Base-by-base conservation (phyloP, 305 asterid species). In the Lippia alba region DNA sequence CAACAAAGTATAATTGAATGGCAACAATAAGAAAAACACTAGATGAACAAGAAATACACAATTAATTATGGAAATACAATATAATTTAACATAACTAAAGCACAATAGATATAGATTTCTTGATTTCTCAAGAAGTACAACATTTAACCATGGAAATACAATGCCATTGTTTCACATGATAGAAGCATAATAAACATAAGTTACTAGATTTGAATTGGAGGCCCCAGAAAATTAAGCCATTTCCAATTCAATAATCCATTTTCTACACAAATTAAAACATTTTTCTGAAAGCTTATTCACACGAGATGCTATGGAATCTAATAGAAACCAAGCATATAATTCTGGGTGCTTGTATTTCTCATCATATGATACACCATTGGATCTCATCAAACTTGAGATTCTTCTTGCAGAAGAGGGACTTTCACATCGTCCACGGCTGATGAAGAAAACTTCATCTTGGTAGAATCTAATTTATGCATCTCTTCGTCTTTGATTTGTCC, bases 401-500 rank as follows among this genome's bases (percentile, higher is more conserved):
- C 76, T 39, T 75, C 79, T 51, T 64, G 73, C 63, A 85, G 71
- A 19, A 85, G 82, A 17, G 90, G 90, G n/a, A 68, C 79, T 56
- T 79, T 81, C 54, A 63, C 76, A 34, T 80, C 85, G 30, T 68
- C 39, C 9, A n/a, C 41, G 6, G 41, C 6, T 16, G 69, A 56
- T 12, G 67, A 54, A 66, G n/a, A 5, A n/a, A 15, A 2, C 8
- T 16, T 20, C 61, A 20, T 58, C 12, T 62, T 68, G 15, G 51
- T 48, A 33, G 33, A 54, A 32, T 67, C 51, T 41, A 30, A 4
- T 8, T 67, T 69, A 48, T 74, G 55, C n/a, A 12, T 56, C 50
- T 73, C 79, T 7, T 80, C 83, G 2, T 81, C 77, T 66, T 69
- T 81, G 18, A 81, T 72, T 56, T 83, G 88, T 69, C 89, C 91